These are phyloP conservation scores for Mollisia scopiformis DNA, from an alignment of 2,329 filamentous ascomycete genomes.

Conservation along the genomic window DNA sequence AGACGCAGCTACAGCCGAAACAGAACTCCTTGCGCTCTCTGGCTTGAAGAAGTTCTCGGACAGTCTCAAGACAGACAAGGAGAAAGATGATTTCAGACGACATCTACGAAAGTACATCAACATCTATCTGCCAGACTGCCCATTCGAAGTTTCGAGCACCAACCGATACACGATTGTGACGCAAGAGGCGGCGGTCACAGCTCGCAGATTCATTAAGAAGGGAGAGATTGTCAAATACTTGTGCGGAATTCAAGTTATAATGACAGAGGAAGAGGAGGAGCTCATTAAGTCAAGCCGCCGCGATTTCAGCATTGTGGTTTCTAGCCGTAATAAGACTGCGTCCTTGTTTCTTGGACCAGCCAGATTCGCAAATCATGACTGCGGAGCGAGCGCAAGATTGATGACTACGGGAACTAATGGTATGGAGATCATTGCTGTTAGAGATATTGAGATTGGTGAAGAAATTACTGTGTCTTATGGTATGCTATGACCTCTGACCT, in stretches of 20 bases:
- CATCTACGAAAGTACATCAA: conserved; percentile 90
- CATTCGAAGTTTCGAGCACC: conserved; percentile 90
- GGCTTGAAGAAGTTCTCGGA: conserved; percentile 74
- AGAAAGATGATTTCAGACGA: conserved; percentile 82
- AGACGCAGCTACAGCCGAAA: conserved; percentile 70
- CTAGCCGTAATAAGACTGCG: conserved; percentile 85
- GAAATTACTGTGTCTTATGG: conserved; percentile 96
- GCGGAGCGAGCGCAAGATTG: conserved; percentile 86
- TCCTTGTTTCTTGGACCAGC: conserved; percentile 94
- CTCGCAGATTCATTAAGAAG: conserved; percentile 75
- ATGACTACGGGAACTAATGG: conserved; percentile 82
- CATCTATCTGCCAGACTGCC: conserved; percentile 91
- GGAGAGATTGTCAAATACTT: conserved; percentile 91
- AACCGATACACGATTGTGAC: conserved; percentile 85
- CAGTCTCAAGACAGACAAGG: conserved; percentile 71
- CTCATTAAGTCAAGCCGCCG: conserved; percentile 80
- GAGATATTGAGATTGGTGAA: conserved; percentile 82
- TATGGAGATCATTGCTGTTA: conserved; percentile 86
- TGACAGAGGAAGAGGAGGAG: conserved; percentile 89
- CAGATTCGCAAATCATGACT: conserved; percentile 97
- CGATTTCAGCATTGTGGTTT: conserved; percentile 97
- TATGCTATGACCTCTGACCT: conserved; percentile 7
- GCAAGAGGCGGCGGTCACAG: conserved; percentile 86
- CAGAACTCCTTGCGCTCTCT: conserved; percentile 70
- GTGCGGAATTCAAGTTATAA: conserved; percentile 86